Evolutionary conservation across 2,329 filamentous ascomycete species (phyloP), one percentile per base, ranked within the genome.

Genomic region (Ampelomyces quisqualis): DNA sequence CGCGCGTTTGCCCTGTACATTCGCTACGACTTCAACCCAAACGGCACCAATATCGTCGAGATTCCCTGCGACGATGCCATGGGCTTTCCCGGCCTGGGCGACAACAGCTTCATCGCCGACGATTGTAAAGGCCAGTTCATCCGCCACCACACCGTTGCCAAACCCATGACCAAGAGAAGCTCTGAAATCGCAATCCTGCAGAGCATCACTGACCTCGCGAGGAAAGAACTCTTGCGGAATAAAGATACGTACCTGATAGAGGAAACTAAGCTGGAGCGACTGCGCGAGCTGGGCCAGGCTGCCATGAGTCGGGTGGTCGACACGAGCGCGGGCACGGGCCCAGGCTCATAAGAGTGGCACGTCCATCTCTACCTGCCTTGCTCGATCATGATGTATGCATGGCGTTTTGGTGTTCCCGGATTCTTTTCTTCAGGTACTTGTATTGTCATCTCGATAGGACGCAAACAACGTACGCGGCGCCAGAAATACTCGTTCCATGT

Each of bases 1-100:
- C 37, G 56, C 6, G 62, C 61, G 1, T 60, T 66, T 30, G 46
- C 49, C 2, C 58, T 64, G 30, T 59, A 53, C 34, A 49, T 66
- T 5, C 47, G 62, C 1, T 60, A 62, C 31, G 57, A 42, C 18
- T 14, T 17, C 7, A 15, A 59, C n/a, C 58, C 57, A 28, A 55
- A 53, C 34, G 40, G 40, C 1, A 18, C 45, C 9, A 39, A 51
- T 28, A 48, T 49, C 8, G 50, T 52, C 26, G n/a, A 28, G 26
- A 28, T 28, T 10, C 26, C n/a, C 6, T 14, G 26, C n/a, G 10
- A 28, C 3, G 26, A 28, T 6, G 26, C 26, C 3, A 14, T 28
- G 26, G 26, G 26, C 5, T 28, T 28, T 28, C 26, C 26, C n/a
- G 26, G 26, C 7, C 8, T 28, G 26, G 11, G 26, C 5, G 23